Base-by-base conservation (phyloP, 176 grass and related monocot species). In the Bothriochloa decipiens region DNA sequence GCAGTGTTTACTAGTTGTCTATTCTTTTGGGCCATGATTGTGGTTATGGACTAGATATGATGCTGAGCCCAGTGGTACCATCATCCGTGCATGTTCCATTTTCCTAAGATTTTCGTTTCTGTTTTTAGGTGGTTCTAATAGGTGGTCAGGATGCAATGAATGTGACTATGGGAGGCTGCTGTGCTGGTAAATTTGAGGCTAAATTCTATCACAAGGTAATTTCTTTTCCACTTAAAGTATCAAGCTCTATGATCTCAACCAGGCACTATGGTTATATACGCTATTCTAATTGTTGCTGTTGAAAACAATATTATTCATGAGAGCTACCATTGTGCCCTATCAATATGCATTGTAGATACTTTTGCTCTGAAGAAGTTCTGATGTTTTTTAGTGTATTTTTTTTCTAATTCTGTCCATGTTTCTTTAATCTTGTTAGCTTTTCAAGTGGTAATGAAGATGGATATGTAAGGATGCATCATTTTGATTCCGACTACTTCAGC, bases 371-470 rank as follows among this genome's bases (percentile, higher is more conserved):
- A n/a, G 14, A 11, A 81, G 10, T 70, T 71, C 13, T 16, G 12
- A n/a, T n/a, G n/a, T n/a, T n/a, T n/a, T n/a, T n/a, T n/a, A n/a
- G n/a, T n/a, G n/a, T n/a, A n/a, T n/a, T n/a, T n/a, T n/a, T n/a
- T n/a, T n/a, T n/a, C 55, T 43, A 42, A 70, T 25, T 70, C 55
- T 49, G 0, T 27, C 1, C 49, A 20, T 72, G 3, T 11, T 78
- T 2, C 69, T 60, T 86, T n/a, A n/a, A n/a, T n/a, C 65, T 63
- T 2, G 1, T 41, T 60, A 99, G 93, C 62, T 96, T 96, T 76
- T 91, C 91, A 4, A 96, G 93, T 67, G 93, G 96, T 68, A 91
- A 93, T 80, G 96, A 96, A 83, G 96, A 96, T 96, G 93, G 96
- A 60, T 99, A 99, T 61, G 93, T 96, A 26, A 89, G 93, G 63